Evolutionary conservation across 2,329 filamentous ascomycete genomes (phyloP).

Genomic region (Pleurostoma richardsiae): DNA sequence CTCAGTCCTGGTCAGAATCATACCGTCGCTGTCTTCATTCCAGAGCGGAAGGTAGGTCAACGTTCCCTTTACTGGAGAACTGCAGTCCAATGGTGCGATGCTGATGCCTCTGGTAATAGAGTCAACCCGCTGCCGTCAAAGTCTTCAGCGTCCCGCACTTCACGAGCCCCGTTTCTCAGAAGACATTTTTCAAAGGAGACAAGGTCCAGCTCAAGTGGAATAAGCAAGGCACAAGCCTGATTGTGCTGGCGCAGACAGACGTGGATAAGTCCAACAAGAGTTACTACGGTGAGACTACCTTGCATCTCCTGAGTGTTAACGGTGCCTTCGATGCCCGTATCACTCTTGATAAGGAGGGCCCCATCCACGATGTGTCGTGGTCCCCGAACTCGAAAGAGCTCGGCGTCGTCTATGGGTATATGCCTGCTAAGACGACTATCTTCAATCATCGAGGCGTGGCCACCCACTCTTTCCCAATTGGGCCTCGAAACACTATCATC

Average conservation of each 20-base stretch:
- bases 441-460: slow-evolving; percentile 86
- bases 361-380: slow-evolving; percentile 34
- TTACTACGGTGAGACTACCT: slow-evolving; percentile 97
- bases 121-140: slow-evolving; percentile 88
- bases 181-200: slow-evolving; percentile 99
- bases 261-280: slow-evolving; percentile 98
- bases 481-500: slow-evolving; percentile 86
- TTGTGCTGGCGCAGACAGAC: slow-evolving; percentile 95
- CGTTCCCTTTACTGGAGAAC: too few species aligned
- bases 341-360: slow-evolving; percentile 39
- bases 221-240: slow-evolving; percentile 78
- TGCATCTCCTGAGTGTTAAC: slow-evolving; percentile 90
- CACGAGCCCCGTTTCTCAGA: slow-evolving; percentile 77
- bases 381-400: slow-evolving; percentile 97
- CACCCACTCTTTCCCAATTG: slow-evolving; percentile 80
- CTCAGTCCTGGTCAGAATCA: slow-evolving; percentile 85
- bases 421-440: slow-evolving; percentile 98
- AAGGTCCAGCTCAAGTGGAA: slow-evolving; percentile 99
- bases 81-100: background rate
- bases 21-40: slow-evolving; percentile 90
- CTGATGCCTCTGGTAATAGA: slow-evolving; percentile 41
- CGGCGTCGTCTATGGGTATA: slow-evolving; percentile 94
- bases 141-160: slow-evolving; percentile 93
- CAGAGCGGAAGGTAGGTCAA: slow-evolving; percentile 77
- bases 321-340: slow-evolving; percentile 91